phyloP scores from a whole-genome alignment of 305 asterid genomes.

The Fraxinus ornus region DNA sequence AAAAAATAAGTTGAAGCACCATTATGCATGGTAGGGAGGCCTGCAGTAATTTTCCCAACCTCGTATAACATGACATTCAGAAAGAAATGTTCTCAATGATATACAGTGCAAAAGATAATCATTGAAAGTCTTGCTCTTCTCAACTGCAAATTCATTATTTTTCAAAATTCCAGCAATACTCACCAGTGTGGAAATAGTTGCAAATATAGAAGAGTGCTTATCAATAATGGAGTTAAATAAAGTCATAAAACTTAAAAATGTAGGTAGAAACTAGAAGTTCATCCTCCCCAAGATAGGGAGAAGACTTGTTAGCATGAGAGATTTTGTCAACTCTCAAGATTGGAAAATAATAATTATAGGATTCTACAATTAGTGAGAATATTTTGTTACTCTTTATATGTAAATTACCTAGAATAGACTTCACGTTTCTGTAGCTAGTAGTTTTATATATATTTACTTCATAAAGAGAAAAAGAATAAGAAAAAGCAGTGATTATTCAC shows the following conservation, averaged over 20 bases:
- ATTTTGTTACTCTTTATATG: too few species aligned
- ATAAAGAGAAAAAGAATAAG: too few species aligned
- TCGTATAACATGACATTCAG: background rate
- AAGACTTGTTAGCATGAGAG: too few species aligned
- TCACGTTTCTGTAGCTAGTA: too few species aligned
- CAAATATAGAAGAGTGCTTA: constrained; percentile 7
- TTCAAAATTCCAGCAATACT: constrained; percentile 73
- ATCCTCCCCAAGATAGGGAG: background rate
- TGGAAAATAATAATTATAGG: too few species aligned
- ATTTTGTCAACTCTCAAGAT: too few species aligned
- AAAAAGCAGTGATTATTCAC: too few species aligned
- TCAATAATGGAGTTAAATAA: constrained; percentile 10
- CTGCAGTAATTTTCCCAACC: background rate
- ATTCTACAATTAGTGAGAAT: too few species aligned
- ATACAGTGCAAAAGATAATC: constrained; percentile 1
- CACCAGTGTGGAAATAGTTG: constrained; percentile 84
- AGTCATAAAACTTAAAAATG: constrained; percentile 8
- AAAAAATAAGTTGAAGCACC: background rate
- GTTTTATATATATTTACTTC: too few species aligned
- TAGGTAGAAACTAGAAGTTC: background rate
- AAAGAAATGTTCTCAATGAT: background rate
- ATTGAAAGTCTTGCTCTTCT: constrained; percentile 52
- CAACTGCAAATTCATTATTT: constrained; percentile 75
- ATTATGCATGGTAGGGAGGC: background rate
- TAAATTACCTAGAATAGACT: too few species aligned